Percentiles rank a stretch among this genome's conserved stretches.
Evolutionary conservation across 2,329 filamentous ascomycete species (phyloP).

Genomic region (Xylariaceae sp.): DNA sequence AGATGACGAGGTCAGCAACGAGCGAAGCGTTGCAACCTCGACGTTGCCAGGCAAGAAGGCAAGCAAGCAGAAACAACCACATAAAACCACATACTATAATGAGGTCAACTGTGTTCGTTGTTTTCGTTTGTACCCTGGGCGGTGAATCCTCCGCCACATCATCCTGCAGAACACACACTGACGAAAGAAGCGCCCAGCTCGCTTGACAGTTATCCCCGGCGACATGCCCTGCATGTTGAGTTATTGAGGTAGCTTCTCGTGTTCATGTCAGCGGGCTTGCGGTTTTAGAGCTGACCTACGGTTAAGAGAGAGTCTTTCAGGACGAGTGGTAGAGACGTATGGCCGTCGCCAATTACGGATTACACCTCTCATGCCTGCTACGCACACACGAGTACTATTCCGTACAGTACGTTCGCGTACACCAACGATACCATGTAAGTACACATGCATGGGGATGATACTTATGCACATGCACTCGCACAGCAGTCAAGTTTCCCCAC

Average conservation of each 20-base stretch:
- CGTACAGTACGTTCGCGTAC: neutral
- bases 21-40: neutral
- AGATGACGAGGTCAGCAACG: neutral
- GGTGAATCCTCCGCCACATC: constrained; percentile 21
- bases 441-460: constrained; percentile 9
- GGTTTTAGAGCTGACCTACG: neutral
- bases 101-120: constrained; percentile 2
- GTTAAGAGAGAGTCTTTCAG: too few relatives aligned
- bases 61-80: neutral
- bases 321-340: too few relatives aligned
- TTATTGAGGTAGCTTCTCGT: constrained; percentile 11
- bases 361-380: too few relatives aligned
- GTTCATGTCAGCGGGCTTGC: constrained; percentile 3
- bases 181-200: constrained; percentile 14
- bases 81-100: neutral
- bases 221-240: constrained; percentile 10
- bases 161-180: constrained; percentile 19
- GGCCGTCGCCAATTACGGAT: too few relatives aligned
- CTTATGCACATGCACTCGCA: constrained; percentile 15
- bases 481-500: constrained; percentile 14
- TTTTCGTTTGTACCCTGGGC: constrained; percentile 16
- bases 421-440: neutral
- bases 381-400: neutral
- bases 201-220: constrained; percentile 15
- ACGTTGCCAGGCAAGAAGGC: neutral